Percentiles rank a stretch among this genome's conserved stretches.
Evolutionary conservation across 345 rosid genomes (phyloP).

Genomic region (Ceriops zippeliana): DNA sequence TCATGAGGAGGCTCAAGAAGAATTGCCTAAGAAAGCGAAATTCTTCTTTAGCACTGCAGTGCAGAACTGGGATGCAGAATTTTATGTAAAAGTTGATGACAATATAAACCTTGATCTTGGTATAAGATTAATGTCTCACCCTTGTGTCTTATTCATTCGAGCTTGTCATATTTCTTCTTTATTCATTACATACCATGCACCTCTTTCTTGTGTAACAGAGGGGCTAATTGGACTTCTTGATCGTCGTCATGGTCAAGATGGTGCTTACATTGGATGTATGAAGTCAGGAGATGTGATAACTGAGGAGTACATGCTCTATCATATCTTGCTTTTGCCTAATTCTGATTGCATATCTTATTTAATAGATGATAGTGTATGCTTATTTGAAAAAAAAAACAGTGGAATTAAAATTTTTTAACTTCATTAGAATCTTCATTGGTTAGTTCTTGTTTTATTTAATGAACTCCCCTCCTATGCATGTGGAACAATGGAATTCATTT

Average conservation of each 20-base stretch:
- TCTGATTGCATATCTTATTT: conserved; percentile 1
- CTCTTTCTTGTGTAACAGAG: conserved; percentile 41
- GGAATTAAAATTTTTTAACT: background rate
- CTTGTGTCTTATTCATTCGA: conserved; percentile 10
- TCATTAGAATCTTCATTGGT: background rate
- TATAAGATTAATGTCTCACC: conserved; percentile 28
- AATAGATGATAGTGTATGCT: background rate
- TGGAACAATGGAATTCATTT: background rate
- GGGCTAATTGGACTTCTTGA: conserved; percentile 72
- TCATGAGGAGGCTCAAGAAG: conserved; percentile 96
- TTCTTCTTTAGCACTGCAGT: conserved; percentile 82
- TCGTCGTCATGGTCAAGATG: conserved; percentile 63
- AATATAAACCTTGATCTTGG: conserved; percentile 77
- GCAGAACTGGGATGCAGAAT: conserved; percentile 93
- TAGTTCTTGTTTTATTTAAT: background rate
- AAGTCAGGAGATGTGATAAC: conserved; percentile 87
- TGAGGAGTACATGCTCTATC: conserved; percentile 51
- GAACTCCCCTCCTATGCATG: background rate
- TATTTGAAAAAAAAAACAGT: background rate
- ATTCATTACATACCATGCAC: background rate
- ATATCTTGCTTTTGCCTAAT: conserved; percentile 10
- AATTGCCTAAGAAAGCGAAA: conserved; percentile 80
- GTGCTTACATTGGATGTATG: conserved; percentile 91
- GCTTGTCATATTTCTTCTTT: conserved; percentile 2
- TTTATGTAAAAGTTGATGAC: conserved; percentile 87